A percentile compares a stretch with the other conserved stretches of the same genome.
Evolutionary conservation across 2,329 filamentous ascomycete species (phyloP).

Genomic region (Nothophaeocryptopus gaeumannii): DNA sequence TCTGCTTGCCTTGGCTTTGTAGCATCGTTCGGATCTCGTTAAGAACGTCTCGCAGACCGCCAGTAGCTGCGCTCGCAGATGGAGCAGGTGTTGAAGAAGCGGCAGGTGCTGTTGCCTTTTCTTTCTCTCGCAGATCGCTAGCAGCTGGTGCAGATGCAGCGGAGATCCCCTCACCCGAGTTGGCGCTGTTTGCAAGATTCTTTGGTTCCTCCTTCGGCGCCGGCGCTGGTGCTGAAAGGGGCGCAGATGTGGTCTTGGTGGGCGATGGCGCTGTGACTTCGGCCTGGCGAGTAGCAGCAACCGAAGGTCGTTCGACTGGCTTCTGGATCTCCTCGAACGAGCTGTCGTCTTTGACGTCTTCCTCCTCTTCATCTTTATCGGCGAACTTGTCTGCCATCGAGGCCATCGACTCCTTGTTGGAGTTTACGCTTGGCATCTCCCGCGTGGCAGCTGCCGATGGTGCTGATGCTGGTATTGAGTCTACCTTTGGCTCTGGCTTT

Average conservation of each 20-base stretch:
- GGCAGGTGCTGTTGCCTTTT: conserved; percentile 13
- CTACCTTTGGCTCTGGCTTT: conserved; percentile 50
- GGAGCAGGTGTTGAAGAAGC: conserved; percentile 29
- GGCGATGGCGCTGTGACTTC: conserved; percentile 17
- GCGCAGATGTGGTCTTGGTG: conserved; percentile 14
- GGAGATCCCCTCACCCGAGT: conserved; percentile 18
- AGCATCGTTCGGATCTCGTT: conserved; percentile 75
- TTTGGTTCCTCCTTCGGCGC: conserved; percentile 19
- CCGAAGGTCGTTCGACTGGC: conserved; percentile 61
- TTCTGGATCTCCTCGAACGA: conserved; percentile 85
- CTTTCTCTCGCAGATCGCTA: conserved; percentile 32
- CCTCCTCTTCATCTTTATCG: conserved; percentile 62
- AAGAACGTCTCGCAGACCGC: conserved; percentile 63
- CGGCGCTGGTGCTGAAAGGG: conserved; percentile 8
- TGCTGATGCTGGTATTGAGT: conserved; percentile 40
- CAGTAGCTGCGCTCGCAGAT: conserved; percentile 45
- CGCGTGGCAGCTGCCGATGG: conserved; percentile 41
- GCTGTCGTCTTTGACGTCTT: conserved; percentile 64
- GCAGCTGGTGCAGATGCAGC: conserved; percentile 21
- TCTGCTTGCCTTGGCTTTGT: conserved; percentile 72
- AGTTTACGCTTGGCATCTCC: conserved; percentile 66
- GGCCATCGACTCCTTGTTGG: conserved; percentile 84
- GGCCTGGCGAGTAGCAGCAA: conserved; percentile 25
- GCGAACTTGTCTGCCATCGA: conserved; percentile 83
- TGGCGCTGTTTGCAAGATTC: conserved; percentile 11